A percentile compares a stretch with the other conserved stretches of the same genome.
phyloP scores from a whole-genome alignment of 2,329 filamentous ascomycete species.

The Rutstroemia sp. region DNA sequence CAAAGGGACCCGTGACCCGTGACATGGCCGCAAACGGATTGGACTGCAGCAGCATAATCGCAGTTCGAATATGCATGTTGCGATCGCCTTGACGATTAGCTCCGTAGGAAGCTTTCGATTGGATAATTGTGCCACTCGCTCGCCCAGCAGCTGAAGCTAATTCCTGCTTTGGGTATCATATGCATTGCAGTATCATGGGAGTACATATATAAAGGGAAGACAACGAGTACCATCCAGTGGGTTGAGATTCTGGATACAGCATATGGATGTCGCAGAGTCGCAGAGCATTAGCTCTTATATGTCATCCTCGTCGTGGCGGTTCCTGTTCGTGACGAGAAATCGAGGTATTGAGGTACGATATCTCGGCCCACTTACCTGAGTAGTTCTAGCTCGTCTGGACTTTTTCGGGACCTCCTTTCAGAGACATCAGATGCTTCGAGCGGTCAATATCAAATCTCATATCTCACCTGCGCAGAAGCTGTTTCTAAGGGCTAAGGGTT shows the following conservation, averaged over 20 bases:
- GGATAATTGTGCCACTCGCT: neutral
- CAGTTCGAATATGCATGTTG: neutral
- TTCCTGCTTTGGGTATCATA: neutral
- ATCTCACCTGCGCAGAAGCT: too few species aligned
- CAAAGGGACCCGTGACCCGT: neutral
- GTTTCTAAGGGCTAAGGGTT: too few species aligned
- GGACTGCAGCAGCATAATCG: conserved; percentile 5
- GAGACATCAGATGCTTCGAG: too few species aligned
- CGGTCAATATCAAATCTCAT: too few species aligned
- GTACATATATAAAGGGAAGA: conserved; percentile 6
- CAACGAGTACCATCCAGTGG: conserved; percentile 5
- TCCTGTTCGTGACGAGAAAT: neutral
- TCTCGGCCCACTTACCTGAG: too few species aligned
- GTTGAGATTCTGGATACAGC: conserved; percentile 4
- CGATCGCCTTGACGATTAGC: neutral
- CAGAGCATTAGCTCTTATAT: conserved; percentile 3
- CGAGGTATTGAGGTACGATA: too few species aligned
- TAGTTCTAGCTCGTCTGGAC: too few species aligned
- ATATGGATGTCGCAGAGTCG: conserved; percentile 2
- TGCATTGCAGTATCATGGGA: conserved; percentile 6
- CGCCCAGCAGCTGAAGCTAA: conserved; percentile 2
- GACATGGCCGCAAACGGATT: neutral
- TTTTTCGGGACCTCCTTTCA: too few species aligned
- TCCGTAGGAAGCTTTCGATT: neutral
- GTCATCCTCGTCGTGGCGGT: neutral